Evolutionary conservation across 2,329 filamentous ascomycete species (phyloP).

Genomic region (Pseudogymnoascus sp.): DNA sequence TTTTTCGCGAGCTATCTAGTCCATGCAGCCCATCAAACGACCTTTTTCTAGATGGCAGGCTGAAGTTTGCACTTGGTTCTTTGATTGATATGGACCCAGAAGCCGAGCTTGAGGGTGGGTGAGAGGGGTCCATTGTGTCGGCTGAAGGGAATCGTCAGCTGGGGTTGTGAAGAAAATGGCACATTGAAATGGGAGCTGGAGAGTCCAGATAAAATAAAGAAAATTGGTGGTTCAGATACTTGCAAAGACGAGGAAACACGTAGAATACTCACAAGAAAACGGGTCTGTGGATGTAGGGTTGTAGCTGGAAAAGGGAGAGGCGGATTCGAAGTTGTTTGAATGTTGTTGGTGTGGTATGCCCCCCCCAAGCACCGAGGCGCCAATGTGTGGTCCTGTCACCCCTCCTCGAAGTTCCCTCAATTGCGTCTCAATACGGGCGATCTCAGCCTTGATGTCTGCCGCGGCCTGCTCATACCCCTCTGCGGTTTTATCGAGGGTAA

Average conservation of each 20-base stretch:
- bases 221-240: neutral
- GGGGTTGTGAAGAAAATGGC: neutral
- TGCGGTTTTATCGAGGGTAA: constrained; percentile 28
- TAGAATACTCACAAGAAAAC: neutral
- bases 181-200: neutral
- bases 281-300: neutral
- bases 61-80: neutral
- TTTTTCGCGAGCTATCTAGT: neutral
- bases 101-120: neutral
- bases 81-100: neutral
- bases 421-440: constrained; percentile 14
- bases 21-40: neutral
- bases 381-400: neutral
- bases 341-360: neutral
- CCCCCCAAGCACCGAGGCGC: neutral
- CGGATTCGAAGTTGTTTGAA: neutral
- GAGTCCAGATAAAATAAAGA: neutral
- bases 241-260: neutral
- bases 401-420: neutral
- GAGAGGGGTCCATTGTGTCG: neutral
- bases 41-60: neutral
- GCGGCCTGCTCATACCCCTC: constrained; percentile 17
- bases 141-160: neutral
- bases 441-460: constrained; percentile 16
- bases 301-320: neutral